phyloP scores from a whole-genome alignment of 2,329 filamentous ascomycete genomes.

The Paraphaeosphaeria sporulosa region DNA sequence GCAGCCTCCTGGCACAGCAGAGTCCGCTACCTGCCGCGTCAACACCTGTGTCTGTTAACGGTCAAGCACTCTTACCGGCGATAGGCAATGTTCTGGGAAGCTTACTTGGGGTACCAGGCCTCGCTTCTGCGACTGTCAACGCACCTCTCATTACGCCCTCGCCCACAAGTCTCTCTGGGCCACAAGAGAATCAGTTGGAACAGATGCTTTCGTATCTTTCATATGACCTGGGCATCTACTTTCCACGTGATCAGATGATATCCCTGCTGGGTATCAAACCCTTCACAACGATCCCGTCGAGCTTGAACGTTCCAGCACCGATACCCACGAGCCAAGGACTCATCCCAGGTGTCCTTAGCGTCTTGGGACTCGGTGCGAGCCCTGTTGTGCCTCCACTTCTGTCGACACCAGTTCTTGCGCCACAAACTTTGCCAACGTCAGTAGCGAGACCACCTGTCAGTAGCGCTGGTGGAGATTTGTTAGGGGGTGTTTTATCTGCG shows the following conservation, averaged over 20 bases:
- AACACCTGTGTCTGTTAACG: neutral
- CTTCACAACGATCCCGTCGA: neutral
- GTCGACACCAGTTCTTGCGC: neutral
- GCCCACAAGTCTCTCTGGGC: neutral
- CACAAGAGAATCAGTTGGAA: constrained; percentile 11
- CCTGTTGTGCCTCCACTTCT: neutral
- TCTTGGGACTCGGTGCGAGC: neutral
- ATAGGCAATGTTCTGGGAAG: neutral
- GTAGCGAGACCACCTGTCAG: neutral
- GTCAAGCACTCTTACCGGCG: neutral
- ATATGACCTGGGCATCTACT: constrained; percentile 12
- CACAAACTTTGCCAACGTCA: neutral
- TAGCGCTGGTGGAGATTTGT: neutral
- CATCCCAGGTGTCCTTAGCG: neutral
- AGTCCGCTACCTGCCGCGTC: neutral
- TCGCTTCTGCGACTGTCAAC: neutral
- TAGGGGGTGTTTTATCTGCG: neutral
- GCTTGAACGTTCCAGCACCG: neutral
- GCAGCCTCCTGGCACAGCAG: neutral
- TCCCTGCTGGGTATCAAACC: neutral
- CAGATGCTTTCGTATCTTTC: constrained; percentile 14
- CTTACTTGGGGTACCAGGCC: neutral
- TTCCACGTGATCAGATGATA: constrained; percentile 6
- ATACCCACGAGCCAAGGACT: constrained; percentile 6
- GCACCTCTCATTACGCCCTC: constrained; percentile 10